phyloP scores from a whole-genome alignment of 2,329 filamentous ascomycete genomes.

The Boeremia exigua region DNA sequence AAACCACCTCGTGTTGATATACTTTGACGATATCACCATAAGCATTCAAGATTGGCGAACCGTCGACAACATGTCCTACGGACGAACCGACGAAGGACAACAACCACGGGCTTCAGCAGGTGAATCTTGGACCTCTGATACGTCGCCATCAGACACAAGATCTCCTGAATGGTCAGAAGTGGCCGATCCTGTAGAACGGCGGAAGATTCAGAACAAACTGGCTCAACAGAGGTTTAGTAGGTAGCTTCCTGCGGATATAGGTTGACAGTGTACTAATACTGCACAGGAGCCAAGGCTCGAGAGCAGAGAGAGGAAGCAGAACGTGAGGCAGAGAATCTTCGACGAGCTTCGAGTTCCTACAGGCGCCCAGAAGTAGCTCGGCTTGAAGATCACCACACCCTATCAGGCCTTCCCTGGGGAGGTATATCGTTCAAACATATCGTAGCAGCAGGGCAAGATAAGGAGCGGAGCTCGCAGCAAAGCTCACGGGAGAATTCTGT shows the following conservation, averaged over 20 bases:
- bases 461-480: constrained; percentile 52
- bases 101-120: constrained; percentile 23
- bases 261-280: background rate
- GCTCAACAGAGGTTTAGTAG: constrained; percentile 78
- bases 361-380: constrained; percentile 65
- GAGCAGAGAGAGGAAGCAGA: constrained; percentile 71
- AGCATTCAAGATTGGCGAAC: background rate
- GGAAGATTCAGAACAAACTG: constrained; percentile 77
- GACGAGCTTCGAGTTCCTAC: constrained; percentile 70
- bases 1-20: background rate
- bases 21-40: background rate
- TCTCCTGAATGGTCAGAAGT: constrained; percentile 73
- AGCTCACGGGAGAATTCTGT: constrained; percentile 50
- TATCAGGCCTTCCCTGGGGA: constrained; percentile 75
- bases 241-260: constrained; percentile 36
- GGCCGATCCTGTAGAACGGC: constrained; percentile 71
- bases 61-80: constrained; percentile 29
- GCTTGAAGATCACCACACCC: constrained; percentile 58
- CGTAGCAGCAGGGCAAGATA: constrained; percentile 52
- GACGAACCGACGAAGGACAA: constrained; percentile 23
- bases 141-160: constrained; percentile 26
- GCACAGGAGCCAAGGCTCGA: constrained; percentile 70
- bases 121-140: constrained; percentile 22
- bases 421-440: constrained; percentile 66
- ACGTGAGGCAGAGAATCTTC: constrained; percentile 67